Base-by-base conservation (phyloP, 352 stramenopile genomes). In the Globisporangium ultimum region DNA sequence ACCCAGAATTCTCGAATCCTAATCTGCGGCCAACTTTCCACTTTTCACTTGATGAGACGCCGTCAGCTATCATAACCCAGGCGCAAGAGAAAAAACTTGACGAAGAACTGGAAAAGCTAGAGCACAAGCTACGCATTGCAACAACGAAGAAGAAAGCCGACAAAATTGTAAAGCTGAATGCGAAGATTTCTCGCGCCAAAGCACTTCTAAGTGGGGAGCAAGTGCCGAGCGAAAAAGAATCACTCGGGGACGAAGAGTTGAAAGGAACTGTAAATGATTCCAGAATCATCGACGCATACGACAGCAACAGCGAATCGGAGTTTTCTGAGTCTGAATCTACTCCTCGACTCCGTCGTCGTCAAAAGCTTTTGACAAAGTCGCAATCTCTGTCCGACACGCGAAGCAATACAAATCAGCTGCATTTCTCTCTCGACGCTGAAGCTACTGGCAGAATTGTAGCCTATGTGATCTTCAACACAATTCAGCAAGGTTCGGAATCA, bases 61-160 rank as follows among this genome's bases (percentile, higher is more conserved):
- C 87, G n/a, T 84, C 84, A 8, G 70, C 82, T 18, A 86, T 82
- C 32, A 93, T 96, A 50, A 95, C 87, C 41, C 87, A 96, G 73
- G 87, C 86, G 1, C 86, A 96, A 60, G 87, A 96, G 61, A 93
- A 94, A 48, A 96, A 95, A 52, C 58, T 96, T 14, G 87, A 96
- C 48, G 87, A 96, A 71, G 87, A 96, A 58, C 48, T 96, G 48
- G 87, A 96, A 50, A 96, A 96, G 55, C 63, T 96, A 48, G 87
- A 96, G 60, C 87, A 96, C 60, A 96, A 96, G 60, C 58, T 96
- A 20, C 82, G 87, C 10, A 96, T 96, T 53, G 85, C 86, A 15
- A 71, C 87, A 58, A 96, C 87, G 14, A 96, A 96, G 68, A 96
- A 96, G 61, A 96, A 96, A 54, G 61, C 73, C 2, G 87, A 96